Evolutionary conservation across 2,329 filamentous ascomycete genomes (phyloP).

Genomic region (Colletotrichum plurivorum): DNA sequence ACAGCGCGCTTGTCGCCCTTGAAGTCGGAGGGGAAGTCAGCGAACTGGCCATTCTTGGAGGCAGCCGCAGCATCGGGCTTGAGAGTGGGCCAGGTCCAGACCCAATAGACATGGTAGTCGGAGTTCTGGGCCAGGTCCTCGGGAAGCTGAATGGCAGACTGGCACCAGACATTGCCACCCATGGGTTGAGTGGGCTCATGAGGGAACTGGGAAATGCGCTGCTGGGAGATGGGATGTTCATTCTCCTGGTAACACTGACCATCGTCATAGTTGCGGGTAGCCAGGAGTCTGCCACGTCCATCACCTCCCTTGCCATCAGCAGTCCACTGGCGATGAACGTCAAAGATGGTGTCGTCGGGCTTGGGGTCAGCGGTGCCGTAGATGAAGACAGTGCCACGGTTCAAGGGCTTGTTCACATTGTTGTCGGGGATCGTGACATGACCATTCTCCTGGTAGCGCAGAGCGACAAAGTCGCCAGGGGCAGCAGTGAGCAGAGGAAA

Average conservation of each 20-base stretch:
- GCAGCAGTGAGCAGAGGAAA: slow-evolving; percentile 74
- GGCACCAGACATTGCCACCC: slow-evolving; percentile 80
- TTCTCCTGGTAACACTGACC: slow-evolving; percentile 90
- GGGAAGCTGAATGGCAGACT: slow-evolving; percentile 85
- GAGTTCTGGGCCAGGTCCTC: slow-evolving; percentile 71
- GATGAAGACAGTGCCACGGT: slow-evolving; percentile 80
- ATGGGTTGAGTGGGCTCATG: slow-evolving; percentile 64
- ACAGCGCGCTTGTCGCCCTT: slow-evolving; percentile 38
- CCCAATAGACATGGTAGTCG: slow-evolving; percentile 90
- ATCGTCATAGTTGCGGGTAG: slow-evolving; percentile 88
- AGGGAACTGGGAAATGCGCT: slow-evolving; percentile 71
- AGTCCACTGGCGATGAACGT: slow-evolving; percentile 86
- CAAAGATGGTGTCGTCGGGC: slow-evolving; percentile 62
- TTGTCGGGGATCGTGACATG: slow-evolving; percentile 75
- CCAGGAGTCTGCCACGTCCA: slow-evolving; percentile 80
- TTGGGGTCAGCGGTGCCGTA: slow-evolving; percentile 78
- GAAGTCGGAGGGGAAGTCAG: slow-evolving; percentile 53
- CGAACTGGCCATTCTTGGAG: slow-evolving; percentile 57
- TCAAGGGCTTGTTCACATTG: slow-evolving; percentile 71
- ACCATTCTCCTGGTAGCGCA: slow-evolving; percentile 82
- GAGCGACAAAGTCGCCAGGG: slow-evolving; percentile 74
- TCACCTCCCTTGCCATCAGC: slow-evolving; percentile 85
- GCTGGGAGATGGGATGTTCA: slow-evolving; percentile 65
- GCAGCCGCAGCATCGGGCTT: slow-evolving; percentile 56
- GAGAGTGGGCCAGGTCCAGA: slow-evolving; percentile 91